Evolutionary conservation across 352 stramenopile species (phyloP), one percentile per base, ranked within the genome.

Genomic region (Pilasporangium apinafurcum): DNA sequence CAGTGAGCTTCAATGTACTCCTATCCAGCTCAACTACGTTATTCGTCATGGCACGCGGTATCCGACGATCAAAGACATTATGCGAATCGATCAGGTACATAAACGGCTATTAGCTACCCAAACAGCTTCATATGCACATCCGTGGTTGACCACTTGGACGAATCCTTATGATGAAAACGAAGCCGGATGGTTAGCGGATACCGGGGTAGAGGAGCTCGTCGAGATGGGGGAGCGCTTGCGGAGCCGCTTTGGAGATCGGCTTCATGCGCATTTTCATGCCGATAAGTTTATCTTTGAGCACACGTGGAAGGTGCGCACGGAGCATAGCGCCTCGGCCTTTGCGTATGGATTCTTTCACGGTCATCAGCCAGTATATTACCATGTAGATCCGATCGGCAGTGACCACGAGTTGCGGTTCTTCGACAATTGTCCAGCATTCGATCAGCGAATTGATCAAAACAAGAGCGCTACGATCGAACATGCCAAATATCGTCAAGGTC

Each of bases 301-400:
- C 62, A 92, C 81, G 44, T 92, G 72, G 68, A 92, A 92, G 53
- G 48, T 66, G 20, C 81, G 81, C 35, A 90, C 81, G n/a, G 56
- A 56, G 37, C 78, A 92, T 43, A 92, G 81, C 48, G 81, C 81
- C 5, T 51, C 75, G 31, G 76, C 75, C 6, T 92, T 92, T 44
- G 68, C 75, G 1, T 86, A 63, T 37, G 81, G 77, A 0, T 90
- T 89, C 43, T 90, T 90, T 44, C 38, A 59, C n/a, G 61, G 62
- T 1, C 38, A 72, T 16, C 68, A 88, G 44, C 70, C 72, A 1
- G 67, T 92, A 26, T 65, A 68, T 17, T 84, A 82, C 37, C 48
- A 72, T 28, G 62, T 59, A 3, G 56, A 62, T 5, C 51, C 75
- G 4, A 65, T 73, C 3, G 78, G 77, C 13, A 17, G 66, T 6